Evolutionary conservation across 169 alveolate genomes (phyloP).

Genomic region (Plasmodium fragile): DNA sequence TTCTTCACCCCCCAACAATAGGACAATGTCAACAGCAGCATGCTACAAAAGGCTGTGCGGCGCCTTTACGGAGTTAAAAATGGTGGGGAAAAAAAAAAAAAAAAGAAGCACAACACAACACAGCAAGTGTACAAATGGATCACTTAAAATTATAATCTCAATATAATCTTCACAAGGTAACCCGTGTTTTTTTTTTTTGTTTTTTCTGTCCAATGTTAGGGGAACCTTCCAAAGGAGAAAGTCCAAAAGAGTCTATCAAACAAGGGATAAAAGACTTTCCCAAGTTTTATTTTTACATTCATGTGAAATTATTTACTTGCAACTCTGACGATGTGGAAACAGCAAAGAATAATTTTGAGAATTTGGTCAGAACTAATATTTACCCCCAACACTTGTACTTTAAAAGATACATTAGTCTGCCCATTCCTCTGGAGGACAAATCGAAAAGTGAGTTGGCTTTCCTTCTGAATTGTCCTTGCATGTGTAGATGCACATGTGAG

Average conservation of each 20-base stretch:
- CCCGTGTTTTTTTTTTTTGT: neutral
- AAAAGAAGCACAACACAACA: neutral
- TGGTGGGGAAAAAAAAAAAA: slow-evolving; percentile 20
- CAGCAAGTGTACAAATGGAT: neutral
- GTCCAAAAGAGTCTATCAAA: slow-evolving; percentile 13
- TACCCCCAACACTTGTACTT: slow-evolving; percentile 56
- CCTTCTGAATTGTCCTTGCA: neutral
- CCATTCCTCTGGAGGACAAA: slow-evolving; percentile 68
- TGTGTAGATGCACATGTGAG: neutral
- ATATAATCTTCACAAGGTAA: slow-evolving; percentile 6
- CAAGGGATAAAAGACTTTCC: slow-evolving; percentile 6
- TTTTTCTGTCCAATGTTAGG: neutral
- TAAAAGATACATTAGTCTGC: slow-evolving; percentile 59
- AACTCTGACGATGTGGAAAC: slow-evolving; percentile 32
- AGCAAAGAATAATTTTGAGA: slow-evolving; percentile 42
- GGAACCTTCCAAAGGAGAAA: slow-evolving; percentile 40
- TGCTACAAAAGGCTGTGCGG: slow-evolving; percentile 71
- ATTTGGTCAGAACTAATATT: slow-evolving; percentile 62
- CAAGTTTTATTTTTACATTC: slow-evolving; percentile 70
- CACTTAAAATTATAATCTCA: neutral
- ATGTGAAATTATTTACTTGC: slow-evolving; percentile 61
- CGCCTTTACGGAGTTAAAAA: slow-evolving; percentile 50
- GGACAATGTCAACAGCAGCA: slow-evolving; percentile 58
- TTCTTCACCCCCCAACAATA: slow-evolving; percentile 1
- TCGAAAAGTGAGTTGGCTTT: slow-evolving; percentile 58